phyloP scores from a whole-genome alignment of 1,284 basidiomycete species.

The Cutaneotrichosporon cutaneum region DNA sequence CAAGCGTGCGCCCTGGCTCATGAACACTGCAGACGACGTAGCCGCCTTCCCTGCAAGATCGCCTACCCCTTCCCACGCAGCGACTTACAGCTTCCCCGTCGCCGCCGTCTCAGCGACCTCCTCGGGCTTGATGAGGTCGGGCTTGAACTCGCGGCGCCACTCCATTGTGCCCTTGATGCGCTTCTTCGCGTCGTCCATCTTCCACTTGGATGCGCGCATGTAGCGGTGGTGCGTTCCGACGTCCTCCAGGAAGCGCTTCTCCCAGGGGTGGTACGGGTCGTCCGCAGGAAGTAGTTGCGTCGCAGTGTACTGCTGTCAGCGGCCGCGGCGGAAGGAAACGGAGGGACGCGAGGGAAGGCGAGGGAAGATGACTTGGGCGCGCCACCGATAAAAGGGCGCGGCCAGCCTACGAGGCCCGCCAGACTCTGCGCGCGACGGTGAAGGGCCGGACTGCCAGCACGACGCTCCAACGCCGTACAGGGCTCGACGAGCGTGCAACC shows the following conservation, averaged over 20 bases:
- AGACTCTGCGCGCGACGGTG: no score
- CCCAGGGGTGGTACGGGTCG: constrained; percentile 72
- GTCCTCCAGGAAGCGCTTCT: constrained; percentile 68
- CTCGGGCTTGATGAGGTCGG: constrained; percentile 73
- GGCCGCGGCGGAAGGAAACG: constrained; percentile 8
- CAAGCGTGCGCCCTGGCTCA: no score
- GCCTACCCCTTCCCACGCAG: background rate
- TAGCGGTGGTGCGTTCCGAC: constrained; percentile 74
- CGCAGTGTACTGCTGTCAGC: constrained; percentile 61
- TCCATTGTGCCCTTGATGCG: constrained; percentile 72
- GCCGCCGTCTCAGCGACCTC: constrained; percentile 71
- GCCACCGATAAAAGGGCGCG: no score
- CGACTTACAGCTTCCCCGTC: constrained; percentile 76
- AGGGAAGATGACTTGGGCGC: background rate
- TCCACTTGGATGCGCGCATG: constrained; percentile 80
- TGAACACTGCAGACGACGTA: no score
- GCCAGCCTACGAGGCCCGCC: no score
- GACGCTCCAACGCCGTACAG: no score
- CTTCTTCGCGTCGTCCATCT: constrained; percentile 70
- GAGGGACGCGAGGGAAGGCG: constrained; percentile 1
- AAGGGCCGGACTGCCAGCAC: no score
- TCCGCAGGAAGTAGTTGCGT: constrained; percentile 62
- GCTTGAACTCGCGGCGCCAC: constrained; percentile 76
- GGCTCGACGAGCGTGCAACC: no score
- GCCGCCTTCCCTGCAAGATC: no score